These are phyloP conservation scores for Eucalyptus pauciflora DNA, from an alignment of 345 rosid genomes.

Conservation along the genomic window DNA sequence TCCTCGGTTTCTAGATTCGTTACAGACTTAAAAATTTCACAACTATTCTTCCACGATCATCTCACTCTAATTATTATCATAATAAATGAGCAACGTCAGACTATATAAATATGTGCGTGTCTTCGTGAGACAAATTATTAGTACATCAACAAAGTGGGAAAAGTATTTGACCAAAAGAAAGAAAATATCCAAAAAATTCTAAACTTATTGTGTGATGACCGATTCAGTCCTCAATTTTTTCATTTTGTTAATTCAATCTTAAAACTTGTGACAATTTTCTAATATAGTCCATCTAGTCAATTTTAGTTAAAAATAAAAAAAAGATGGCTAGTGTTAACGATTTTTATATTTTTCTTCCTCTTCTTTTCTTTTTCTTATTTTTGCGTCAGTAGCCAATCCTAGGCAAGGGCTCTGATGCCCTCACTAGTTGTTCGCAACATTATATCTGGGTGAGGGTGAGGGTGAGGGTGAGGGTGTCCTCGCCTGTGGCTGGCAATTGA, in stretches of 20 bases:
- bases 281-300: background rate
- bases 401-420: too few species aligned
- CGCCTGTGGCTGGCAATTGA: too few species aligned
- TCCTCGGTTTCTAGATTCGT: background rate
- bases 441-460: too few species aligned
- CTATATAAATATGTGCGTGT: background rate
- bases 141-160: background rate
- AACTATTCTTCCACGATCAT: background rate
- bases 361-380: too few species aligned
- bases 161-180: background rate
- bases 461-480: too few species aligned
- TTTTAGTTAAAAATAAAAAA: too few species aligned
- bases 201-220: accelerated
- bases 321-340: too few species aligned
- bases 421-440: too few species aligned
- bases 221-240: accelerated
- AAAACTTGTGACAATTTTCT: too few species aligned
- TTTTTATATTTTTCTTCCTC: too few species aligned
- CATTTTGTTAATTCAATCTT: accelerated
- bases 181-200: too few species aligned
- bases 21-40: background rate
- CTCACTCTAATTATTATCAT: background rate
- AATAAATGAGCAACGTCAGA: background rate
- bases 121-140: background rate
- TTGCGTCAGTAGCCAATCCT: accelerated